Evolutionary conservation across 1,139 yeast species (phyloP), one percentile per base, ranked within the genome.

Genomic region (Geotrichum citri-aurantii): DNA sequence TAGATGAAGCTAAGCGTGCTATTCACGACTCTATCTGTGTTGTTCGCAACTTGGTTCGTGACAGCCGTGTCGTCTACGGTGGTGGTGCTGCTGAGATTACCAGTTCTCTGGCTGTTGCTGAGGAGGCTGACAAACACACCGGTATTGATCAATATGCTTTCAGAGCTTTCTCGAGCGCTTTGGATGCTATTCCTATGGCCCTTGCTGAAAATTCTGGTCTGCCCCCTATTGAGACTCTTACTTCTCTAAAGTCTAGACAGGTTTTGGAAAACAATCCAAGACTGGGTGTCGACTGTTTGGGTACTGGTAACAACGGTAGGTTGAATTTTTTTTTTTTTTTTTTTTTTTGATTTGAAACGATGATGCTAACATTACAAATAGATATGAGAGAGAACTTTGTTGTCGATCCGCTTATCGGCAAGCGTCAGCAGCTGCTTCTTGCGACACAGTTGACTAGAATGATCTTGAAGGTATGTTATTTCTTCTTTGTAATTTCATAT

Each of bases 1-100:
- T 89, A 33, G 98, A 93, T 67, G 99, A 95, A 77, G 96, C 97
- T 59, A 84, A 89, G 66, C 85, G 99, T 74, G 98, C 99, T 1
- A 80, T 95, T 62, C 99, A 93, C 71, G 99, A 95, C 72, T 90
- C 99, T 5, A 78, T 95, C 61, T 93, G 99, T 77, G 99, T 95
- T 56, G 99, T 95, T 40, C 88, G 99, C 77, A 95, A 95, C 76
- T 81, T 95, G 71, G 86, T 95, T 59, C 85, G 87, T 70, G 98
- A 95, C 72, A 86, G 85, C 71, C 82, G 97, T 74, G 90, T 95
- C 54, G 98, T 95, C 17, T 95, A 95, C 70, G 99, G 99, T 64
- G 99, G 99, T 66, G 99, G 99, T 67, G 97, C 99, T 23, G 95
- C 98, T 27, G 99, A 95, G 76, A 84, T 93, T 59, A 80, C 97